Evolutionary conservation across 306 rosid species (phyloP).

Genomic region (Hippophae gyantsensis): DNA sequence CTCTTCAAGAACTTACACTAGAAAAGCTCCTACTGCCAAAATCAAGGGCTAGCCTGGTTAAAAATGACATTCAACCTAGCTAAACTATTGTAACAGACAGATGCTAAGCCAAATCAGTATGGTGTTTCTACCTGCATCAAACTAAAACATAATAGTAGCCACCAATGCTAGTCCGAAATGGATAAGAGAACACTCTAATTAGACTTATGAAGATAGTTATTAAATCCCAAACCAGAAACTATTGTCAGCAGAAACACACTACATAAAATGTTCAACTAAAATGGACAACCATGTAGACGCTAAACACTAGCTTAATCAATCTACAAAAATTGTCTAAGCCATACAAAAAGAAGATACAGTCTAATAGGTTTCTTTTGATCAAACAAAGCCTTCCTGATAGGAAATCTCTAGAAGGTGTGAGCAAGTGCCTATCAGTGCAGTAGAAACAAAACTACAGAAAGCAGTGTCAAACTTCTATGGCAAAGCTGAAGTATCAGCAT

Average conservation of each 20-base stretch:
- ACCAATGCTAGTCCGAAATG: constrained; percentile 3
- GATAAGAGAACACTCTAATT: constrained; percentile 1
- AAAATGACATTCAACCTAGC: not conserved
- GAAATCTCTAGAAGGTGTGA: constrained; percentile 28
- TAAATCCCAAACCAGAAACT: constrained; percentile 11
- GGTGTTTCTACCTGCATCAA: not conserved
- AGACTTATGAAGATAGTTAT: constrained; percentile 12
- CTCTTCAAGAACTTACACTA: too few relatives aligned
- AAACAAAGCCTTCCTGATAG: constrained; percentile 23
- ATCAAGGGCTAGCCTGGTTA: not conserved
- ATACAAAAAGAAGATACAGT: constrained; percentile 11
- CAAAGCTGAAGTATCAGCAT: constrained; percentile 35
- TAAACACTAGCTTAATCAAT: constrained; percentile 13
- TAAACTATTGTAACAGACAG: not conserved
- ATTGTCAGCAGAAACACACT: constrained; percentile 19
- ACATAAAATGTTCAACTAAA: constrained; percentile 18
- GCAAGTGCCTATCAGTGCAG: constrained; percentile 28
- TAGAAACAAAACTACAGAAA: constrained; percentile 36
- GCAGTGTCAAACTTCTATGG: constrained; percentile 33
- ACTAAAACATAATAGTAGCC: constrained; percentile 3
- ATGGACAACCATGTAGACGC: constrained; percentile 18
- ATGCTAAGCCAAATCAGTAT: not conserved
- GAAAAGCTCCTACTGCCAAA: too few relatives aligned
- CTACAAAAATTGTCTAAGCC: constrained; percentile 22
- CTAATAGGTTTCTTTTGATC: constrained; percentile 27